Evolutionary conservation across 352 stramenopile species (phyloP).

Genomic region (Phytophthora syringae): DNA sequence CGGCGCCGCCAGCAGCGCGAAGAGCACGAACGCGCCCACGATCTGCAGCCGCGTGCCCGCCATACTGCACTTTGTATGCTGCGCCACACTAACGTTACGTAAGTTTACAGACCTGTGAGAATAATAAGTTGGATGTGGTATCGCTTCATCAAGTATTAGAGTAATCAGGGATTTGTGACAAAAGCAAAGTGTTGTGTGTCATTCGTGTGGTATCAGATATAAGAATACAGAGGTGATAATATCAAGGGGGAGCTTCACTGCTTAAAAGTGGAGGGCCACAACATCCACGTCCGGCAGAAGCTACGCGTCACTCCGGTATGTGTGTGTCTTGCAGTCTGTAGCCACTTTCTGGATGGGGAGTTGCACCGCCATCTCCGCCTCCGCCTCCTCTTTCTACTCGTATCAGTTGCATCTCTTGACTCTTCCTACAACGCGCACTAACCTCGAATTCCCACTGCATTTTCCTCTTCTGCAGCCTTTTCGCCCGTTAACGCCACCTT

Average conservation of each 20-base stretch:
- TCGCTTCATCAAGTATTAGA: no score
- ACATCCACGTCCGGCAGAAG: slow-evolving; percentile 25
- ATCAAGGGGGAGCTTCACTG: background rate
- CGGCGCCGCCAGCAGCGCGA: slow-evolving; percentile 64
- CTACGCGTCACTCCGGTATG: slow-evolving; percentile 22
- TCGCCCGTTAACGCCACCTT: background rate
- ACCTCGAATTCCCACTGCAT: background rate
- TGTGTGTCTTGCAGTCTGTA: background rate
- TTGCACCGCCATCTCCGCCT: background rate
- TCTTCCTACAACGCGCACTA: slow-evolving; percentile 12
- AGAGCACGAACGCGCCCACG: slow-evolving; percentile 77
- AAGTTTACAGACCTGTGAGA: no score
- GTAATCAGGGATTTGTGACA: no score
- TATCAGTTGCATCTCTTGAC: slow-evolving; percentile 10
- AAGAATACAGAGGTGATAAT: no score
- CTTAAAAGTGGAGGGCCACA: slow-evolving; percentile 4
- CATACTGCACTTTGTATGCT: slow-evolving; percentile 36
- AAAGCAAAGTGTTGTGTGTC: no score
- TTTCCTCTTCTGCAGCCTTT: background rate
- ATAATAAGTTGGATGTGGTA: no score
- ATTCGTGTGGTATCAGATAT: no score
- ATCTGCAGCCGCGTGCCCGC: slow-evolving; percentile 78
- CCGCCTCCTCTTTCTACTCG: slow-evolving; percentile 18
- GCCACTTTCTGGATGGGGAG: background rate
- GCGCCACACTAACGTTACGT: no score